Evolutionary conservation across 768 basidiomycete species (phyloP).

Genomic region (Boletus bicolor): DNA sequence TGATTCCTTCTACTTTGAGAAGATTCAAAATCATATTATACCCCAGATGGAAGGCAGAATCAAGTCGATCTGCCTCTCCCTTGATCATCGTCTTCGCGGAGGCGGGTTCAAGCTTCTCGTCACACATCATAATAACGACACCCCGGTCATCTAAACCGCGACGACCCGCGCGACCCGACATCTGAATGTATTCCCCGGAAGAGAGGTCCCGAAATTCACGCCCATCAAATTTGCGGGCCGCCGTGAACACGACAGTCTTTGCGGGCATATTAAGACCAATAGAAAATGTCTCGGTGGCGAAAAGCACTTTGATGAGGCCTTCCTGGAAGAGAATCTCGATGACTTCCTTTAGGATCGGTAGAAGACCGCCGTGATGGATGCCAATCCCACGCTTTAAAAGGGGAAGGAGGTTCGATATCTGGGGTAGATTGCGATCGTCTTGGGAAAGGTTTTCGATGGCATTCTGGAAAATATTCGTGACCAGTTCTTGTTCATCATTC

Average conservation of each 20-base stretch:
- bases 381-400: slow-evolving; percentile 93
- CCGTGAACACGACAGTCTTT: slow-evolving; percentile 97
- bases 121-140: slow-evolving; percentile 99
- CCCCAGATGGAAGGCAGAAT: slow-evolving; percentile 97
- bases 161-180: slow-evolving; percentile 97
- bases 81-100: slow-evolving; percentile 97
- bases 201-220: slow-evolving; percentile 91
- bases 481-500: slow-evolving; percentile 85
- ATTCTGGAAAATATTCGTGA: slow-evolving; percentile 87
- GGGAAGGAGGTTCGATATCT: slow-evolving; percentile 90
- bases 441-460: slow-evolving; percentile 86
- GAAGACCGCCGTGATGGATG: slow-evolving; percentile 95
- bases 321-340: slow-evolving; percentile 99
- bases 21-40: slow-evolving; percentile 99
- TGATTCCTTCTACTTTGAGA: slow-evolving; percentile 98
- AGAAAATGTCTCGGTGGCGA: slow-evolving; percentile 98
- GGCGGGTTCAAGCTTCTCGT: slow-evolving; percentile 92
- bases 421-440: slow-evolving; percentile 87
- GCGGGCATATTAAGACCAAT: slow-evolving; percentile 99
- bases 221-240: slow-evolving; percentile 94
- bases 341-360: slow-evolving; percentile 97
- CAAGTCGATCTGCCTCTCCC: slow-evolving; percentile 92
- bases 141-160: slow-evolving; percentile 98
- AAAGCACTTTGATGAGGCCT: slow-evolving; percentile 95
- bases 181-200: slow-evolving; percentile 97